Evolutionary conservation across 2,329 filamentous ascomycete genomes (phyloP), one percentile per base, ranked within the genome.

Genomic region (Tolypocladium paradoxum): DNA sequence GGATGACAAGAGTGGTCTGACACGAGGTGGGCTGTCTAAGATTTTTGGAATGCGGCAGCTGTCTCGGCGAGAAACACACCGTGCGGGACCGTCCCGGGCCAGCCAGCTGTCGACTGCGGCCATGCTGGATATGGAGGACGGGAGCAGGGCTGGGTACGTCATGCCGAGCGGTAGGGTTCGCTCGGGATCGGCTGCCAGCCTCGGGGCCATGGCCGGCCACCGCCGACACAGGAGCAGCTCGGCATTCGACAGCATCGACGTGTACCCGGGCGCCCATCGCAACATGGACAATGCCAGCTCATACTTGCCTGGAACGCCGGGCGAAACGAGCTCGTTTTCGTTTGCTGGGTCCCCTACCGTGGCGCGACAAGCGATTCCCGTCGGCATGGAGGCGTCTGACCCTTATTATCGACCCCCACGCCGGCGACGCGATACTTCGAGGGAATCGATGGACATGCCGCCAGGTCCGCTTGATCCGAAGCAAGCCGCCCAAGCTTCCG

Each of bases 21-120:
- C 84, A 50, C 77, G 89, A 65, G 92, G 93, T 63, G 92, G 90
- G 9, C 76, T 99, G 52, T 85, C 85, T 60, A 96, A 91, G 71
- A 89, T 91, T 47, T 95, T 96, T 65, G 91, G 91, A 50, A 90
- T 91, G 79, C 87, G 91, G 48, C 90, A 96, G 68, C 75, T 96
- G 40, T 88, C 88, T 14, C 83, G 87, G 57, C 83, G 90, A 49
- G 74, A 79, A 57, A 82, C 81, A 54, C 82, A 82, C 48, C 81
- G 80, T 55, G 78, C 76, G 55, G 81, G 80, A 18, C 76, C 79
- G 27, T 85, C 86, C 8, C 82, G 90, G 55, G 84, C 87, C 62
- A 96, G 90, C 64, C 87, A 93, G 67, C 78, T 88, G 51, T 96
- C 90, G 5, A 90, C 84, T 58, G 81, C 87, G 35, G 88, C 84